Percentiles rank a stretch among this genome's conserved stretches.
These are phyloP conservation scores for Hyphopichia khmerensis DNA, from an alignment of 1,139 yeast genomes.

Conservation along the genomic window DNA sequence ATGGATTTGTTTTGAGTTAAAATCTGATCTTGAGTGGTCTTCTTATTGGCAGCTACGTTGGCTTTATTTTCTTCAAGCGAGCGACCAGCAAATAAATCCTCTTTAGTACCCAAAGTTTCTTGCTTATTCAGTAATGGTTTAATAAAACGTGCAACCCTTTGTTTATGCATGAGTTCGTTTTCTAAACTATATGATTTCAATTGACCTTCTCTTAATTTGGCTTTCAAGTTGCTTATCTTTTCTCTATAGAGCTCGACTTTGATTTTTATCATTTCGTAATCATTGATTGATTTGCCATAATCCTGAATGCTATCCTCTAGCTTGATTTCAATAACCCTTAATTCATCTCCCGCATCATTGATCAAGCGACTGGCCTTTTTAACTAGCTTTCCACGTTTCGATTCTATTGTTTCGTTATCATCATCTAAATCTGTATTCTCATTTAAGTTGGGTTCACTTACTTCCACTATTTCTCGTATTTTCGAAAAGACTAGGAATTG, in stretches of 20 bases:
- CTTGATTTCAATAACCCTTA: constrained; percentile 18
- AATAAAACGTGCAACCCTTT: constrained; percentile 22
- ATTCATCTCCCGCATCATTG: constrained; percentile 17
- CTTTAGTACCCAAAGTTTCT: constrained; percentile 6
- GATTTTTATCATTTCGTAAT: background rate
- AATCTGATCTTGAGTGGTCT: constrained; percentile 30
- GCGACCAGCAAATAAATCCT: constrained; percentile 22
- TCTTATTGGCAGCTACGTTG: constrained; percentile 2
- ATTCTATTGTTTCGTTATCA: constrained; percentile 14
- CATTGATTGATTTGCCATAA: background rate
- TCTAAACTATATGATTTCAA: constrained; percentile 22
- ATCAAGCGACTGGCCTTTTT: constrained; percentile 13
- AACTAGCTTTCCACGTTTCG: constrained; percentile 13
- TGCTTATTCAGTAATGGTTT: constrained; percentile 3
- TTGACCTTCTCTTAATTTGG: constrained; percentile 24
- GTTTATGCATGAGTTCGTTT: constrained; percentile 26
- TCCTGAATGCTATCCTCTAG: background rate
- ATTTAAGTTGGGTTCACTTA: constrained; percentile 6
- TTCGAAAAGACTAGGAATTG: constrained; percentile 13
- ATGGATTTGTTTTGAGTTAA: constrained; percentile 52
- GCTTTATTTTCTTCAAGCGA: constrained; percentile 7
- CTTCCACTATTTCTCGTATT: constrained; percentile 13
- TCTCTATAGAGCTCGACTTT: constrained; percentile 18
- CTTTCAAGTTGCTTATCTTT: constrained; percentile 21
- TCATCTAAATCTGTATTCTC: constrained; percentile 1